Evolutionary conservation across 306 rosid species (phyloP).

Genomic region (Amphicarpaea edgeworthii): DNA sequence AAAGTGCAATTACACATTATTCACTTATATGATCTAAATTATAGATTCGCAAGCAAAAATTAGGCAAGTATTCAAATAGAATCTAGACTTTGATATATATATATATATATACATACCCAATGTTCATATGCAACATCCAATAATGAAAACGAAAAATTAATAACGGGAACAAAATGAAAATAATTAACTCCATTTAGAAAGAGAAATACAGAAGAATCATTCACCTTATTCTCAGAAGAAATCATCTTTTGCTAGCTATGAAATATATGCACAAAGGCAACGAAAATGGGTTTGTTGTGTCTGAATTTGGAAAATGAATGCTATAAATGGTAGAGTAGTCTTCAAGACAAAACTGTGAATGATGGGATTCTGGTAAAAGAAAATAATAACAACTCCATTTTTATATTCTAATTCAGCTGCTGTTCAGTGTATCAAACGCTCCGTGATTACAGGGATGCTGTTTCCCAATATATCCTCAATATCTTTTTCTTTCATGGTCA

Average conservation of each 20-base stretch:
- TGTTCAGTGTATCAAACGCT: constrained; percentile 20
- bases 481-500: constrained; percentile 15
- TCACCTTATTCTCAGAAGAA: constrained; percentile 44
- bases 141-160: background rate
- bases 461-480: constrained; percentile 22
- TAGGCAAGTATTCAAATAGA: background rate
- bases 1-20: background rate
- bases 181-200: background rate
- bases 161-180: background rate
- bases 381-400: background rate
- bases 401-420: constrained; percentile 23
- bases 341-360: constrained; percentile 13
- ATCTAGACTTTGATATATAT: background rate
- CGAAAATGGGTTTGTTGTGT: background rate
- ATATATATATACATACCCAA: too few species aligned
- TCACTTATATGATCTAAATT: background rate
- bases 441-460: constrained; percentile 56
- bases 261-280: background rate
- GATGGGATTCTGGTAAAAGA: constrained; percentile 4
- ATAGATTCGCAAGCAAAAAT: background rate
- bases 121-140: constrained; percentile 1
- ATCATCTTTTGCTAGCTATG: constrained; percentile 40
- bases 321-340: background rate
- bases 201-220: constrained; percentile 7
- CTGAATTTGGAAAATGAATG: background rate